These are phyloP conservation scores for Biscutella laevigata DNA, from an alignment of 441 rosid genomes.

Conservation along the genomic window DNA sequence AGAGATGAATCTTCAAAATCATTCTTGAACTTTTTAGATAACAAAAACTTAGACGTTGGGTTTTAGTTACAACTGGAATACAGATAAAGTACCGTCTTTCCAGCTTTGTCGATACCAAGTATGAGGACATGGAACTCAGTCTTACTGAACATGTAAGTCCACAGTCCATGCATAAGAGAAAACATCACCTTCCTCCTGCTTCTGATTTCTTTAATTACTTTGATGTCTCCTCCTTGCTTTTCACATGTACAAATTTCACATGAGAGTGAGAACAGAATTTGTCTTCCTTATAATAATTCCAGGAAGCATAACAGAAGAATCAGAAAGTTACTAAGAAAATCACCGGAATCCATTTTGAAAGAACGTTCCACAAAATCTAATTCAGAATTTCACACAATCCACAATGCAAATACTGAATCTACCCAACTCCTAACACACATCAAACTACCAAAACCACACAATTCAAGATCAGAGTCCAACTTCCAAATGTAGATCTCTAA, in stretches of 20 bases:
- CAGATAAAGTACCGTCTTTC: slow-evolving; percentile 57
- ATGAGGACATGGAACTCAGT: slow-evolving; percentile 90
- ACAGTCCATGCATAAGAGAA: slow-evolving; percentile 89
- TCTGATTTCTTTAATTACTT: not conserved
- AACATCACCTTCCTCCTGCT: slow-evolving; percentile 53
- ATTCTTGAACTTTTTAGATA: too few relatives aligned
- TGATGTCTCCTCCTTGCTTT: slow-evolving; percentile 1
- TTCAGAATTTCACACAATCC: not conserved
- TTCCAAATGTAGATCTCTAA: slow-evolving; percentile 5
- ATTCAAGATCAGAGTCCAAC: not conserved
- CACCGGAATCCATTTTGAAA: not conserved
- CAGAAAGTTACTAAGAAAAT: not conserved
- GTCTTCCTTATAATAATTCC: not conserved
- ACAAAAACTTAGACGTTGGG: not conserved
- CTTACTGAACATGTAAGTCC: slow-evolving; percentile 75
- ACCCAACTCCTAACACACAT: not conserved
- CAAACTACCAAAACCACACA: not conserved
- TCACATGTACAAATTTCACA: not conserved
- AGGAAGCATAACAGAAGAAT: not conserved
- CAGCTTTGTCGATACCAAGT: slow-evolving; percentile 95
- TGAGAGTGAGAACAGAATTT: not conserved
- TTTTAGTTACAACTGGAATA: not conserved
- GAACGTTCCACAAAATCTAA: not conserved
- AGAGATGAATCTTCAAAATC: not conserved
- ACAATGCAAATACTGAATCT: slow-evolving; percentile 9